phyloP scores from a whole-genome alignment of 129 eudicot genomes.

The Chrysanthemum lavandulifolium region DNA sequence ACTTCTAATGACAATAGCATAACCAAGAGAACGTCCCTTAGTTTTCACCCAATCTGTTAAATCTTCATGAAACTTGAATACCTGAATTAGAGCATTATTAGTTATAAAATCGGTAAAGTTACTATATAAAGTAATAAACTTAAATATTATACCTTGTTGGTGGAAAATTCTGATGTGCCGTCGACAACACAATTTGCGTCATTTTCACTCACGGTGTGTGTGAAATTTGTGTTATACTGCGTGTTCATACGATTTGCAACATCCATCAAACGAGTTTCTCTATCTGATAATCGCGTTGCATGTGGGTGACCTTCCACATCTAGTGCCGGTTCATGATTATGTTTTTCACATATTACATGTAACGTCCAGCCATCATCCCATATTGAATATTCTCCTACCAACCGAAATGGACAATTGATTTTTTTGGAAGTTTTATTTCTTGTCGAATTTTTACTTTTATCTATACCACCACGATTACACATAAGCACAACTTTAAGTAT shows the following conservation, averaged over 20 bases:
- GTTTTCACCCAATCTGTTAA: constrained; percentile 14
- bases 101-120: neutral
- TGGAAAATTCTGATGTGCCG: neutral
- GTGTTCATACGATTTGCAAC: no score
- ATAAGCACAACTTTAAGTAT: neutral
- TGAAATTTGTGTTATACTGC: no score
- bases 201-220: neutral
- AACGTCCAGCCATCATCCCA: constrained; percentile 12
- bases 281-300: constrained; percentile 14
- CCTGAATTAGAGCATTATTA: neutral
- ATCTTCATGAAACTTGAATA: neutral
- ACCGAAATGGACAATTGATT: constrained; percentile 18
- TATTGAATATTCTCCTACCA: constrained; percentile 12
- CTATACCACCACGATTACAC: constrained; percentile 15
- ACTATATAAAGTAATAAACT: neutral
- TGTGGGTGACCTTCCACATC: constrained; percentile 23
- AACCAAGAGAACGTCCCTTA: constrained; percentile 19
- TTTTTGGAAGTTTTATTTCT: constrained; percentile 13
- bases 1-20: constrained; percentile 4
- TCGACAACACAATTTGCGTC: neutral
- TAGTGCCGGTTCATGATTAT: constrained; percentile 29
- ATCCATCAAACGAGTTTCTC: constrained; percentile 1
- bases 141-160: neutral
- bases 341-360: constrained; percentile 20
- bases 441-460: constrained; percentile 1